Evolutionary conservation across 1,284 basidiomycete species (phyloP), one percentile per base, ranked within the genome.

Genomic region (Flammula alnicola): DNA sequence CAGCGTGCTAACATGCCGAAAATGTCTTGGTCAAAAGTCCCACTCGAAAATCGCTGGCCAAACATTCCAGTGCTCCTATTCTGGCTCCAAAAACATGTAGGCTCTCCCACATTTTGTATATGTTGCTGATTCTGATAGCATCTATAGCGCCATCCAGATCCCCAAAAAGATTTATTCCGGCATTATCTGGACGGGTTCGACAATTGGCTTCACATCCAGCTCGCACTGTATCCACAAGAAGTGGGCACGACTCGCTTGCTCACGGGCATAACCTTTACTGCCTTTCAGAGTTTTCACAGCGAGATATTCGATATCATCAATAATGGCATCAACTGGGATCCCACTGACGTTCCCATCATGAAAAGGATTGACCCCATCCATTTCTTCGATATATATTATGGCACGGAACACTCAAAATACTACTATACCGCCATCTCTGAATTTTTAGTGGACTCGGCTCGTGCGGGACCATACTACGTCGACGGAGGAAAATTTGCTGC

Each of bases 1-100:
- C 22, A 23, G 22, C 36, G 40, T 17, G 26, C 26, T 10, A 12
- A 12, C 19, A 17, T 9, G 11, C 26, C 25, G 17, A 30, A 30
- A 17, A 12, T 31, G 7, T 30, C 31, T 20, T 42, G 40, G 40
- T 30, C 27, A 2, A 30, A 31, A 11, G 40, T 48, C 7, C 14
- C 20, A 2, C 2, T 48, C 5, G 30, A 41, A 1, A 20, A 48
- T 20, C 23, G 47, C 14, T 42, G 47, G 47, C 39, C 39, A 9
- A 41, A 48, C 10, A 32, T 48, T 4, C 29, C 47, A 3, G 16
- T 10, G 14, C 38, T 43, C 22, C 8, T 48, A 11, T 33, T 20
- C 8, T 48, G 32, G 38, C 25, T 48, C 9, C 30, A 36, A 20
- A 38, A 27, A 29, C 20, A 39, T 20, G 44, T 32, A 32, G 2